Evolutionary conservation across 169 alveolate species (phyloP).

Genomic region (Eimeria acervulina): DNA sequence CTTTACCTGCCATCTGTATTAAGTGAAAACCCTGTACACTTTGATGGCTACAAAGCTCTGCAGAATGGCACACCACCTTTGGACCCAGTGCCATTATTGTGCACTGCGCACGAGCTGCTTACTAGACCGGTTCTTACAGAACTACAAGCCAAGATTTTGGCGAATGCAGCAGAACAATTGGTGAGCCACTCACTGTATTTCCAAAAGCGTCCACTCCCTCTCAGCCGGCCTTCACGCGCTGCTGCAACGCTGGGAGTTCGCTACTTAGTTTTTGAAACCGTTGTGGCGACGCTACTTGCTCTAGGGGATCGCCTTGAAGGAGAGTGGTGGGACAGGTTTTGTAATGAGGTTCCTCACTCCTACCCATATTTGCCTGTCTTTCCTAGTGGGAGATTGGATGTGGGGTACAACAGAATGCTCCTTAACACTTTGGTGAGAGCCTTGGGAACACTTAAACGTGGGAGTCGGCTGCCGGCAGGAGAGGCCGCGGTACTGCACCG

Average conservation of each 20-base stretch:
- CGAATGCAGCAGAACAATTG: neutral
- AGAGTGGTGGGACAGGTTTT: neutral
- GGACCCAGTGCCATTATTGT: neutral
- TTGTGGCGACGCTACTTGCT: neutral
- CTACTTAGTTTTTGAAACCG: neutral
- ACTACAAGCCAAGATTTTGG: neutral
- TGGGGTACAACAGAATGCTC: neutral
- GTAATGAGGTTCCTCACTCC: neutral
- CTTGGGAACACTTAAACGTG: neutral
- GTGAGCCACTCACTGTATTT: neutral
- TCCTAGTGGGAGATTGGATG: neutral
- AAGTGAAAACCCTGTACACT: too few relatives aligned
- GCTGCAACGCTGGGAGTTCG: conserved; percentile 15
- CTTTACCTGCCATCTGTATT: neutral
- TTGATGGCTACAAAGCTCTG: neutral
- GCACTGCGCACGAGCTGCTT: neutral
- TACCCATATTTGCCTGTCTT: too few relatives aligned
- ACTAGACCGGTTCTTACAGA: neutral
- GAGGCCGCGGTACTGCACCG: neutral
- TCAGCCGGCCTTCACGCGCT: neutral
- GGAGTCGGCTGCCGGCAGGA: neutral
- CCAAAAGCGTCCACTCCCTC: neutral
- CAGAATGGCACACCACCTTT: neutral
- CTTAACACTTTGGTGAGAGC: neutral
- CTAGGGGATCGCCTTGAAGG: neutral